A percentile compares a stretch with the other conserved stretches of the same genome.
Evolutionary conservation across 352 stramenopile species (phyloP).

Genomic region (Phytophthora tentaculata): DNA sequence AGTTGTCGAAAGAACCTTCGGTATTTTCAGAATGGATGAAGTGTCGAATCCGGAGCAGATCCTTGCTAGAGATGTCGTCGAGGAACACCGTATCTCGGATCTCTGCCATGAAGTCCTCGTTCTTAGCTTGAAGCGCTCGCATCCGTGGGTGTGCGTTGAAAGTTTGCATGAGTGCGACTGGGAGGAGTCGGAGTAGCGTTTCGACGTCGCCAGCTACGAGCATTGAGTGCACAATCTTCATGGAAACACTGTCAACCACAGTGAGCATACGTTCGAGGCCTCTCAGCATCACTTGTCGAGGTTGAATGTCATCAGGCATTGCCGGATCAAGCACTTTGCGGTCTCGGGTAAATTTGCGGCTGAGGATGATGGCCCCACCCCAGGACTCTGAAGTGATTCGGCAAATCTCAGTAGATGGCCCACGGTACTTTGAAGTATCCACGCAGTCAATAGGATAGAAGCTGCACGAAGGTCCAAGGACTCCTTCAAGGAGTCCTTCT

Average conservation of each 20-base stretch:
- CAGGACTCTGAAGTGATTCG: too few relatives aligned
- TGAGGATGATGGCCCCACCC: too few relatives aligned
- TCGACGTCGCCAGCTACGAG: constrained; percentile 16
- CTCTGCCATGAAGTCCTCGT: constrained; percentile 30
- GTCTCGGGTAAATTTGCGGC: too few relatives aligned
- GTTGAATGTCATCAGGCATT: not conserved
- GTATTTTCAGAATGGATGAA: not conserved
- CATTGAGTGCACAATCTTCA: constrained; percentile 40
- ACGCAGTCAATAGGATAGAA: too few relatives aligned
- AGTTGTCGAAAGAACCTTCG: constrained; percentile 14
- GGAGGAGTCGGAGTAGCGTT: constrained; percentile 28
- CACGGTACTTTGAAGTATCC: too few relatives aligned
- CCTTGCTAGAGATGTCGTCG: constrained; percentile 17
- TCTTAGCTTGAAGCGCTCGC: constrained; percentile 34
- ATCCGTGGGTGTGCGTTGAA: constrained; percentile 56
- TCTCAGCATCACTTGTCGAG: constrained; percentile 27
- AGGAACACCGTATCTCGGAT: constrained; percentile 31
- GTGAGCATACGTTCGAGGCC: constrained; percentile 37
- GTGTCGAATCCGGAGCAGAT: constrained; percentile 24
- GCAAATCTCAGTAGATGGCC: too few relatives aligned
- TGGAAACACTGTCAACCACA: constrained; percentile 18
- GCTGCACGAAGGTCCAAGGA: too few relatives aligned
- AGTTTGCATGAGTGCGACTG: constrained; percentile 32
- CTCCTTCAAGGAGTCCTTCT: too few relatives aligned
- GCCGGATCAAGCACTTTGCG: not conserved